Base-by-base conservation (phyloP, 768 basidiomycete species). In the Cubamyces sp. region DNA sequence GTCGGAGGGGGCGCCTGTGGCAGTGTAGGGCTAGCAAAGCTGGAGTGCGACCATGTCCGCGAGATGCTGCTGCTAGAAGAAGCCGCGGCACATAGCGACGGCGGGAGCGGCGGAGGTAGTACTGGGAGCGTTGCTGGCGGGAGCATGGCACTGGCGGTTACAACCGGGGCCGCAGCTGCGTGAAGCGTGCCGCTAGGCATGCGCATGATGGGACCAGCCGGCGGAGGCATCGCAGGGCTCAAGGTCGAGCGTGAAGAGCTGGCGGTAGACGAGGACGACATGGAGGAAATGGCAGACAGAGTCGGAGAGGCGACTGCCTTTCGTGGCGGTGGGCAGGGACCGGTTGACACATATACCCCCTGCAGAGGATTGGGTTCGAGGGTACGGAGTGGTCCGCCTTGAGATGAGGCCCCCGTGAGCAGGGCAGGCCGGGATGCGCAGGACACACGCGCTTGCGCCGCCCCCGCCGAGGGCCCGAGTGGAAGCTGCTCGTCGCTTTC, bases 311-410 rank as follows among this genome's bases (percentile, higher is more conserved):
- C 16, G 23, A 49, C 16, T 41, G 48, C 41, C 57, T 58, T 49
- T 34, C 34, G 34, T 34, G 34, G 34, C 34, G 34, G 34, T 34
- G 34, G 34, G 34, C 34, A 34, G 34, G 34, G 21, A 47, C 25
- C 39, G 23, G 39, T 25, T 23, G 23, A 3, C 48, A 37, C 57
- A 58, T 58, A 58, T 58, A 58, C 30, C 25, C 25, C 48, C 26
- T 30, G 40, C 40, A 6, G 23, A 30, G 40, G 18, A 58, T 58
- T 42, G 48, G 47, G 48, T 58, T 58, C 57, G 37, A 41, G 47
- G 57, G 39, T 58, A 9, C 47, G 9, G 18, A 48, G 18, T 28
- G 21, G 41, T 15, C 8, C 48, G 48, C 41, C 21, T 12, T 23
- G 30, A 14, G 47, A 23, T 37, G 60, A 11, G 48, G 18, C 30